Base-by-base conservation (phyloP, 169 alveolate species). In the Plasmodium malariae region DNA sequence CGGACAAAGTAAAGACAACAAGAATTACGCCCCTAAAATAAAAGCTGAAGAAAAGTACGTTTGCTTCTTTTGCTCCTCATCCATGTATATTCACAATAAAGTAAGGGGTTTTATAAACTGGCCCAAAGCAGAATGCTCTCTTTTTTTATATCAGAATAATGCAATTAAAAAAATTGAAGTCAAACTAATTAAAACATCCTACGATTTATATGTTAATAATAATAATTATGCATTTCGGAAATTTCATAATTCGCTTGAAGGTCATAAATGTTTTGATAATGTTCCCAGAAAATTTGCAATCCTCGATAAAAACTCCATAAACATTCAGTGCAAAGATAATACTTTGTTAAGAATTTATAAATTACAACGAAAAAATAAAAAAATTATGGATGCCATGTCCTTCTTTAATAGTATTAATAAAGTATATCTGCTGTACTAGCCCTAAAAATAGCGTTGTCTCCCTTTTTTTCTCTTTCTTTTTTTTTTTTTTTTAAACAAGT, bases 41-140 rank as follows among this genome's bases (percentile, higher is more conserved):
- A 78, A 78, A 63, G 32, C 32, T 78, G 89, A 78, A 21, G 89
- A 78, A 78, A 78, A 68, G 54, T 63, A 78, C 43, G 55, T 63
- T 1, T 78, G 89, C 17, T 78, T 78, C 48, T 78, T 78, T 78
- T 78, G 89, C 24, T 78, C 67, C 28, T 62, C 78, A 40, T 49
- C 78, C 19, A 37, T 63, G 55, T 69, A 62, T 34, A 78, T 78
- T 43, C 89, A 78, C 26, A 78, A 78, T 63, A 78, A 78, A 48
- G 69, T 78, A 55, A 49, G 89, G 34, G 55, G 80, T 14, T 78
- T 78, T 48, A 78, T 78, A 78, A 78, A 78, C 28, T 78, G 89
- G 89, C 89, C 89, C 24, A 60, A 63, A 36, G 89, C 73, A 68
- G 89, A 78, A 45, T 78, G 89, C 34, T 28, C 89, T 36, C 65